A percentile compares a stretch with the other conserved stretches of the same genome.
Conservation (phyloP, 108 stramenopile species). For the Fragilariopsis cylindrus region DNA sequence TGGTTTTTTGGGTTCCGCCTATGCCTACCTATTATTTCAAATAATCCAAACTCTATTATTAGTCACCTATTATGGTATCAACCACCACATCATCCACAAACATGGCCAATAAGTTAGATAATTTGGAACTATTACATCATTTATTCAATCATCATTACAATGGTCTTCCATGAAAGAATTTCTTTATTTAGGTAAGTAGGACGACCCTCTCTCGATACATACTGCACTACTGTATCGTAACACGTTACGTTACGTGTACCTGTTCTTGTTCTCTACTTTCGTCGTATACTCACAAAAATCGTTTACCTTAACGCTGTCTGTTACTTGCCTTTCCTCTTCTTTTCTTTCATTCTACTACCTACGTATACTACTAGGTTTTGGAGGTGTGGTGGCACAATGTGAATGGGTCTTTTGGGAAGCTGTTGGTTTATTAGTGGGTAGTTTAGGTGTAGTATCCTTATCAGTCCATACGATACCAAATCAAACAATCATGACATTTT, state of each 20-base stretch:
- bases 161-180: conserved; percentile 12
- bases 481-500: conserved; percentile 34
- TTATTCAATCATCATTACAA: conserved; percentile 16
- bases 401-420: conserved; percentile 60
- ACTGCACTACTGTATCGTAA: no score
- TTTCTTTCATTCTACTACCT: neutral
- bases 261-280: neutral
- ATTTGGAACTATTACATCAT: conserved; percentile 6
- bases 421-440: conserved; percentile 37
- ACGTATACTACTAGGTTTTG: conserved; percentile 23
- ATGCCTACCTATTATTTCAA: conserved; percentile 34
- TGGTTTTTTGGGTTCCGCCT: conserved; percentile 47
- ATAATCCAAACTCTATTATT: conserved; percentile 23
- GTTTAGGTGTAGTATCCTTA: conserved; percentile 44
- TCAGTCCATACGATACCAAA: conserved; percentile 49
- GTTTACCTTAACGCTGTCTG: neutral
- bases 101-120: conserved; percentile 34
- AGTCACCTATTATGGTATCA: conserved; percentile 27
- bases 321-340: neutral
- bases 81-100: conserved; percentile 33
- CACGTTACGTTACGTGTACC: neutral
- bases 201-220: neutral
- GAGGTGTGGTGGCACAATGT: conserved; percentile 43
- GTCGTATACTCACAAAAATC: neutral
- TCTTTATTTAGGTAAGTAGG: neutral